Evolutionary conservation across 2,329 filamentous ascomycete genomes (phyloP).

Genomic region (Colletotrichum liaoningense): DNA sequence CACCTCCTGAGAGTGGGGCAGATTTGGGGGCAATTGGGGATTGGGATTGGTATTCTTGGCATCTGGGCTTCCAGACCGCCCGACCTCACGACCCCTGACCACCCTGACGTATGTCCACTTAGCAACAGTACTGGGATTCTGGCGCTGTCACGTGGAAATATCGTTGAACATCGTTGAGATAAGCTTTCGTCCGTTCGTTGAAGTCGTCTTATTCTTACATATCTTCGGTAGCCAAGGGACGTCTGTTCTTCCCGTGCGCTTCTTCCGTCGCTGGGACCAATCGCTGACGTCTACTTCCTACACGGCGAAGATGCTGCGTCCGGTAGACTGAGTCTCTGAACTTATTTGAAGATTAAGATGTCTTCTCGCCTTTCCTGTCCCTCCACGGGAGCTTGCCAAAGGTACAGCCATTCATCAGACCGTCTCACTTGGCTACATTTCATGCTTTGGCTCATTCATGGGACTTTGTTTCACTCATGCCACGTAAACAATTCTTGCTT

Average conservation of each 20-base stretch:
- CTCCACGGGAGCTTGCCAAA: too few species aligned
- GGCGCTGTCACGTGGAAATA: neutral
- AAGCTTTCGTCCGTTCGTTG: neutral
- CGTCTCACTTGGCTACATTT: neutral
- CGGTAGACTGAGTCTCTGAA: neutral
- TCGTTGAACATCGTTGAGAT: neutral
- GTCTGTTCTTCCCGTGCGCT: neutral
- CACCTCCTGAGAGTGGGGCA: slow-evolving; percentile 3
- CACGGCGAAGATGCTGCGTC: neutral
- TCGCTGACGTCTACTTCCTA: neutral
- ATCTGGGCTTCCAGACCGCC: neutral
- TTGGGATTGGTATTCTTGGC: slow-evolving; percentile 1
- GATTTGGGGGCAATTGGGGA: neutral
- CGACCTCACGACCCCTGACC: neutral
- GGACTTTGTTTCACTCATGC: neutral
- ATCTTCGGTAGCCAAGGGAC: neutral
- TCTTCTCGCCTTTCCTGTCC: neutral
- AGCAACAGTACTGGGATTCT: neutral
- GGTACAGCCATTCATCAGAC: neutral
- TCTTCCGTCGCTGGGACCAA: neutral
- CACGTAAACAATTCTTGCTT: neutral
- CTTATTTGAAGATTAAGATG: neutral
- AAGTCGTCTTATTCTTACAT: neutral
- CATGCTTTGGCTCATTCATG: neutral
- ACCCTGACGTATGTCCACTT: slow-evolving; percentile 2